Percentiles rank a stretch among this genome's conserved stretches.
phyloP scores from a whole-genome alignment of 2,329 filamentous ascomycete genomes.

The Pseudocercospora pini-densiflorae region DNA sequence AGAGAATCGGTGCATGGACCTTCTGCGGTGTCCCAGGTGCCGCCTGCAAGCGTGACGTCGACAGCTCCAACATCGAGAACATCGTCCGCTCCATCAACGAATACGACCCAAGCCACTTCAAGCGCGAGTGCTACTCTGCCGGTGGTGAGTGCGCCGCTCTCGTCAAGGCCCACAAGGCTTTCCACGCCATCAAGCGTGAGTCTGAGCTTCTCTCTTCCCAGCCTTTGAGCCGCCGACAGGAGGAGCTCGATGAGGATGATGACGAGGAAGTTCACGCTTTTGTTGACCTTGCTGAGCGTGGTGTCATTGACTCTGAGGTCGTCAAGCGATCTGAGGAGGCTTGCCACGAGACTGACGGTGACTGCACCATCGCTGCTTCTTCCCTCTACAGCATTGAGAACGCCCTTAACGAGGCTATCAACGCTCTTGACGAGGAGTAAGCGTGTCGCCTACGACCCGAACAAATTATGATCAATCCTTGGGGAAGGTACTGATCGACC shows the following conservation, averaged over 20 bases:
- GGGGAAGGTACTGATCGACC: neutral
- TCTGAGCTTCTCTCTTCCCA: conserved; percentile 28
- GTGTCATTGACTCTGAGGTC: conserved; percentile 1
- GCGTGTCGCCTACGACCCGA: neutral
- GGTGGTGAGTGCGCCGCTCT: conserved; percentile 35
- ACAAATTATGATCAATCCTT: conserved; percentile 1
- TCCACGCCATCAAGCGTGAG: conserved; percentile 34
- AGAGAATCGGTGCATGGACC: conserved; percentile 30
- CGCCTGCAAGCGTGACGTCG: conserved; percentile 47
- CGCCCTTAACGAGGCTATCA: conserved; percentile 20
- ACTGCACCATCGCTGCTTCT: conserved; percentile 24
- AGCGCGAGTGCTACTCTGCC: conserved; percentile 22
- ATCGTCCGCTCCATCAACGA: conserved; percentile 20
- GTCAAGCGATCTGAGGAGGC: conserved; percentile 20
- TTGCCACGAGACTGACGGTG: conserved; percentile 26
- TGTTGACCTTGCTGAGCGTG: conserved; percentile 10
- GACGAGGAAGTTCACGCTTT: conserved; percentile 14
- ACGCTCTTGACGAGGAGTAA: conserved; percentile 9
- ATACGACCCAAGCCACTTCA: conserved; percentile 29
- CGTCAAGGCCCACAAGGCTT: conserved; percentile 34
- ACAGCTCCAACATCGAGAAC: conserved; percentile 43
- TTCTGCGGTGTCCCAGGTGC: conserved; percentile 48
- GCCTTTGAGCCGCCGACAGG: conserved; percentile 15
- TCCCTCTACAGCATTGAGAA: conserved; percentile 25
- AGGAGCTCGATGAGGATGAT: conserved; percentile 15